Evolutionary conservation across 2,329 filamentous ascomycete species (phyloP).

Genomic region (Colletotrichum sp.): DNA sequence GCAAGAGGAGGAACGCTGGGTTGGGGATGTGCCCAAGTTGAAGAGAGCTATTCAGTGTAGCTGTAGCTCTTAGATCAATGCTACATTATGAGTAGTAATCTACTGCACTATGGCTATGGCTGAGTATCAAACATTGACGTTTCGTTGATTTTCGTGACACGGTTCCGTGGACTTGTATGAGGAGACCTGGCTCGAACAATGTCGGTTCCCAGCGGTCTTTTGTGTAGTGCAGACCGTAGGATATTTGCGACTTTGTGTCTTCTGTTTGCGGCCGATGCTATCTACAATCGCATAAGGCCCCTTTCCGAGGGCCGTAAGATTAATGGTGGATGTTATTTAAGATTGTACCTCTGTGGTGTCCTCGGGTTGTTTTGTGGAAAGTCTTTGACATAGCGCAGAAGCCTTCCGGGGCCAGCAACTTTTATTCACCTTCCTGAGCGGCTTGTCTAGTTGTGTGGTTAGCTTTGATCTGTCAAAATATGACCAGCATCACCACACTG

Average conservation of each 20-base stretch:
- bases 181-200: not conserved
- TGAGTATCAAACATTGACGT: not conserved
- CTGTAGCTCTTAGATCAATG: slow-evolving; percentile 75
- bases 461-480: not conserved
- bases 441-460: not conserved
- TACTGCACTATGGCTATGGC: not conserved
- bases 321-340: not conserved
- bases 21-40: slow-evolving; percentile 80
- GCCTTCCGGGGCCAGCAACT: fast-evolving
- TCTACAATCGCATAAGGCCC: not conserved
- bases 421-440: not conserved
- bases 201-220: not conserved
- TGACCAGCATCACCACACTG: not conserved
- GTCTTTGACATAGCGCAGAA: not conserved
- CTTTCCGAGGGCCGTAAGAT: not conserved
- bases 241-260: not conserved
- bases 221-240: fast-evolving
- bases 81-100: not conserved
- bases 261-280: not conserved
- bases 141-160: not conserved
- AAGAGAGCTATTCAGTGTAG: slow-evolving; percentile 90
- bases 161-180: not conserved
- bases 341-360: not conserved
- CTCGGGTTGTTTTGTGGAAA: not conserved
- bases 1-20: slow-evolving; percentile 82